Evolutionary conservation across 345 rosid species (phyloP).

Genomic region (Anacardium occidentale): DNA sequence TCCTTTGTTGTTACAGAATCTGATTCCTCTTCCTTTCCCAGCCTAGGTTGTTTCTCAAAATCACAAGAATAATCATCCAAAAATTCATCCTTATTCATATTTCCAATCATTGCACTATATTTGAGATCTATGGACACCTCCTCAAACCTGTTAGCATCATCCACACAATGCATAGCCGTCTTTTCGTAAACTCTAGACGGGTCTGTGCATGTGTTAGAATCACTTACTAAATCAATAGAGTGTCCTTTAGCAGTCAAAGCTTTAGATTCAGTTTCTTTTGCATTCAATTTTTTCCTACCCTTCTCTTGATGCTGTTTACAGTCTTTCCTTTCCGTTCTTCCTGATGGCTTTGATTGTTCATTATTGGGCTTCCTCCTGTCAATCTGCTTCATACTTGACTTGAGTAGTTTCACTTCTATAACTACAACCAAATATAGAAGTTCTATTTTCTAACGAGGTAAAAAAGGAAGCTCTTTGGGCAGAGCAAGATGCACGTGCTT

Average conservation of each 20-base stretch:
- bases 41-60: constrained; percentile 39
- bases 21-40: constrained; percentile 49
- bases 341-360: constrained; percentile 55
- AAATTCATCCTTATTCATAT: constrained; percentile 29
- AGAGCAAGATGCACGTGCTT: background rate
- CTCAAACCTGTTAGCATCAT: constrained; percentile 52
- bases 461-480: background rate
- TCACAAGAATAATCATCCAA: constrained; percentile 41
- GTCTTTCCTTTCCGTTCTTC: constrained; percentile 48
- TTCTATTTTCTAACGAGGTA: constrained; percentile 14
- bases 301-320: constrained; percentile 47
- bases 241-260: constrained; percentile 41
- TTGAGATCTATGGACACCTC: constrained; percentile 34
- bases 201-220: constrained; percentile 57
- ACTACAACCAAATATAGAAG: constrained; percentile 19
- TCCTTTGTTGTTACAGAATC: constrained; percentile 53
- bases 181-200: constrained; percentile 53
- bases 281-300: constrained; percentile 37
- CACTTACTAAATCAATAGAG: constrained; percentile 42
- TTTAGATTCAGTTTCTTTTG: constrained; percentile 48
- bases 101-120: constrained; percentile 17
- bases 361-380: constrained; percentile 53
- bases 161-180: constrained; percentile 60
- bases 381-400: constrained; percentile 50
- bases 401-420: constrained; percentile 12